These are phyloP conservation scores for Pterocarpus santalinus DNA, from an alignment of 306 rosid species.

Conservation along the genomic window DNA sequence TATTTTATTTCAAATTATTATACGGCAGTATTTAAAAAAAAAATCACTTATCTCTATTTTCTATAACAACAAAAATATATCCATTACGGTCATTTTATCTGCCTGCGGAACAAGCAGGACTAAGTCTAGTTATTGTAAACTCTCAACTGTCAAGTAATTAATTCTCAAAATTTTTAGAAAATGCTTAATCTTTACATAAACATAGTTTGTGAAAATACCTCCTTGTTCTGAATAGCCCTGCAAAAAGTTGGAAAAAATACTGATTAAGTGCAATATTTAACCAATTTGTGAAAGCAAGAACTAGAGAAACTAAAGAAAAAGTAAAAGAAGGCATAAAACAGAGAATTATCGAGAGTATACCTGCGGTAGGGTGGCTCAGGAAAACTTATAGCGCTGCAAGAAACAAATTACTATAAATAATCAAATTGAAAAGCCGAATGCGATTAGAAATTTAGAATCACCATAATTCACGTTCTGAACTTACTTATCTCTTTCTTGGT, in stretches of 20 bases:
- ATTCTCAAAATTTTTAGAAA: neutral
- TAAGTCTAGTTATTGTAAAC: neutral
- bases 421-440: slow-evolving; percentile 20
- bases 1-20: too few species aligned
- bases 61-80: too few species aligned
- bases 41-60: too few species aligned
- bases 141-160: neutral
- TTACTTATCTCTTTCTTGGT: slow-evolving; percentile 84
- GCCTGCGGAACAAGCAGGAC: too few species aligned
- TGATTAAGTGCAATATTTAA: neutral
- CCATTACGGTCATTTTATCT: too few species aligned
- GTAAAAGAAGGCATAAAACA: neutral
- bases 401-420: slow-evolving; percentile 43
- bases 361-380: slow-evolving; percentile 58
- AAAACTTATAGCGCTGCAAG: slow-evolving; percentile 61
- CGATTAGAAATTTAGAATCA: neutral
- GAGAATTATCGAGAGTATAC: slow-evolving; percentile 43
- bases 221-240: slow-evolving; percentile 81
- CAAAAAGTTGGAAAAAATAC: slow-evolving; percentile 4
- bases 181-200: neutral
- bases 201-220: slow-evolving; percentile 50
- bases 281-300: neutral
- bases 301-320: neutral
- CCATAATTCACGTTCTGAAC: slow-evolving; percentile 1
- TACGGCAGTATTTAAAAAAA: too few species aligned